Evolutionary conservation across 306 rosid genomes (phyloP).

Genomic region (Cucumis melo): DNA sequence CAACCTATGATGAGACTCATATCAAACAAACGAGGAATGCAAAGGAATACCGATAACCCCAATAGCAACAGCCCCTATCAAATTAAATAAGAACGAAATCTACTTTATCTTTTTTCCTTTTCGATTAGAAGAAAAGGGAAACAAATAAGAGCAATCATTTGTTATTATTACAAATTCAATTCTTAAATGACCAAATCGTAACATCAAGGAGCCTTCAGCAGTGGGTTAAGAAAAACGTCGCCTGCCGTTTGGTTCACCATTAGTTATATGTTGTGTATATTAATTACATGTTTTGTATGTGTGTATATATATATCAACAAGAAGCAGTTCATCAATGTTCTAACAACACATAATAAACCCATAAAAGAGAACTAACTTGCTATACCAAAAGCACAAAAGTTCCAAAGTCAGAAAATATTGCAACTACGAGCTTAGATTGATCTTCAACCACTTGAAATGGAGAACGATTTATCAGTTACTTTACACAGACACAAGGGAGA

Average conservation of each 20-base stretch:
- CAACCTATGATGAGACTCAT: too few species aligned
- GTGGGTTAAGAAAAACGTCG: too few species aligned
- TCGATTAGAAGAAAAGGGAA: not conserved
- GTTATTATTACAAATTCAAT: too few species aligned
- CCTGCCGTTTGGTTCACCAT: too few species aligned
- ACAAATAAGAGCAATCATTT: not conserved
- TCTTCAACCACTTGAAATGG: not conserved
- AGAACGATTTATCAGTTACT: not conserved
- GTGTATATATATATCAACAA: not conserved
- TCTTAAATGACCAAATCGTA: not conserved
- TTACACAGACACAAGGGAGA: not conserved
- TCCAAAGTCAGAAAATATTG: not conserved
- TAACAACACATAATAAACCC: not conserved
- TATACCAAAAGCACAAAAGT: not conserved
- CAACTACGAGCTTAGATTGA: not conserved
- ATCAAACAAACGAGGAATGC: too few species aligned
- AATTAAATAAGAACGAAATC: not conserved
- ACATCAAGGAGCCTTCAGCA: too few species aligned
- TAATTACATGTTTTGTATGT: too few species aligned
- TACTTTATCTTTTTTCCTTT: not conserved
- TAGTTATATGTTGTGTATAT: too few species aligned
- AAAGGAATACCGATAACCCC: too few species aligned
- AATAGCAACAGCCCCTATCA: not conserved
- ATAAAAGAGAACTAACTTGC: not conserved
- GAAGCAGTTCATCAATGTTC: not conserved